Conservation (phyloP, 257 asterid genomes). For the Solanum lignicaule region DNA sequence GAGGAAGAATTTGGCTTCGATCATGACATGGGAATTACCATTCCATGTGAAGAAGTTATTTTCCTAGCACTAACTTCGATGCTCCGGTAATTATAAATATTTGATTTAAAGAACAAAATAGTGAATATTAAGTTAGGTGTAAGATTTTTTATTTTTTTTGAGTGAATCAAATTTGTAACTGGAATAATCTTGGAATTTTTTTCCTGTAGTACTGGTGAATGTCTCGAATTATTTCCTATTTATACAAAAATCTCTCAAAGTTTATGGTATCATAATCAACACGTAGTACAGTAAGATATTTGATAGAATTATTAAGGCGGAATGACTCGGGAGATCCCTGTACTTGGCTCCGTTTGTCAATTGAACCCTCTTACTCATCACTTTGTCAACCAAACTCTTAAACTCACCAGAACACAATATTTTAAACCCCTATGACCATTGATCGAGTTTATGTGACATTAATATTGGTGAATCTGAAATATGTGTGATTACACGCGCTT, state of each 20-base stretch:
- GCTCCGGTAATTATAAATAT: conserved; percentile 13
- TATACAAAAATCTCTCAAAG: conserved; percentile 40
- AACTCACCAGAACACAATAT: no score
- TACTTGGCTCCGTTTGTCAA: no score
- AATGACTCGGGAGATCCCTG: no score
- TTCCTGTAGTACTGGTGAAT: background rate
- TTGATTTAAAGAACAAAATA: no score
- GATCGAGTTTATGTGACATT: no score
- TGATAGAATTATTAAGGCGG: background rate
- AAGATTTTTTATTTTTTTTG: background rate
- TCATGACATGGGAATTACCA: conserved; percentile 39
- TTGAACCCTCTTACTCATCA: no score
- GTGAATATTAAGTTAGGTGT: background rate
- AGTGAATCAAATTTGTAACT: background rate
- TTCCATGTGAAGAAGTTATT: conserved; percentile 37
- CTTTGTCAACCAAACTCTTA: no score
- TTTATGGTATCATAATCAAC: conserved; percentile 8
- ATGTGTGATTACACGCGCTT: no score
- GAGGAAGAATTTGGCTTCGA: conserved; percentile 44
- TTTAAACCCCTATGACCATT: no score
- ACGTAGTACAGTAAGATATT: background rate
- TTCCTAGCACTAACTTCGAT: conserved; percentile 32
- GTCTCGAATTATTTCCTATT: conserved; percentile 16
- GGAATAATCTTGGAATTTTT: background rate
- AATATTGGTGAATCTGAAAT: no score